Evolutionary conservation across 768 basidiomycete genomes (phyloP), one percentile per base, ranked within the genome.

Genomic region (Macrolepiota dolichaula): DNA sequence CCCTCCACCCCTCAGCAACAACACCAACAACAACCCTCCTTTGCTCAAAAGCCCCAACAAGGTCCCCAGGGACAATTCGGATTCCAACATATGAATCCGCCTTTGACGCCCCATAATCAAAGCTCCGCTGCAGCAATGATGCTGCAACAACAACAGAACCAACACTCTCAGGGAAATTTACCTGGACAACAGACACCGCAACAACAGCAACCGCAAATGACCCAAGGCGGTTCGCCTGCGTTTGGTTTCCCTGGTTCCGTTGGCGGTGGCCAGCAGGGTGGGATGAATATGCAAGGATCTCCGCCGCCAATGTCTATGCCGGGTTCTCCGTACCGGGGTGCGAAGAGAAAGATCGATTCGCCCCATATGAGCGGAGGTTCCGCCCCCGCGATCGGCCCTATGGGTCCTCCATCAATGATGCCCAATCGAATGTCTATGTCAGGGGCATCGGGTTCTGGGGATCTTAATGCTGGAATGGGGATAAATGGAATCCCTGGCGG

Each of bases 331-430:
- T 70, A 70, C 32, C 67, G 73, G 24, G 71, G 72, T 10, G 66
- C 71, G 11, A 73, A 73, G 57, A 65, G 73, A 15, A 73, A 73
- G 56, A 70, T 69, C 27, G 68, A 65, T 24, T 69, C 70, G 24
- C 68, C 69, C 27, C 59, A 60, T 53, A 53, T 60, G 51, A 29
- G 38, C 10, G 65, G 29, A 32, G 29, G 53, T 11, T 27, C 51
- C 24, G 56, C 61, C 0, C 50, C 29, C 1, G 32, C 32, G 1
- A 57, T 57, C 29, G 50, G 36, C 38, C 46, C 57, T 22, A 70
- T 70, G 70, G 70, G 67, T 3, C 70, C 70, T 0, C 68, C 65
- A 17, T 46, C 55, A 17, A 57, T 60, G 36, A 37, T 62, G 44
- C 62, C 65, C 2, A 63, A 62, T 38, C 44, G 55, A 2, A 44